A percentile compares a stretch with the other conserved stretches of the same genome.
Conservation (phyloP, 208 protist genomes). For the Trypanosoma cruzi region DNA sequence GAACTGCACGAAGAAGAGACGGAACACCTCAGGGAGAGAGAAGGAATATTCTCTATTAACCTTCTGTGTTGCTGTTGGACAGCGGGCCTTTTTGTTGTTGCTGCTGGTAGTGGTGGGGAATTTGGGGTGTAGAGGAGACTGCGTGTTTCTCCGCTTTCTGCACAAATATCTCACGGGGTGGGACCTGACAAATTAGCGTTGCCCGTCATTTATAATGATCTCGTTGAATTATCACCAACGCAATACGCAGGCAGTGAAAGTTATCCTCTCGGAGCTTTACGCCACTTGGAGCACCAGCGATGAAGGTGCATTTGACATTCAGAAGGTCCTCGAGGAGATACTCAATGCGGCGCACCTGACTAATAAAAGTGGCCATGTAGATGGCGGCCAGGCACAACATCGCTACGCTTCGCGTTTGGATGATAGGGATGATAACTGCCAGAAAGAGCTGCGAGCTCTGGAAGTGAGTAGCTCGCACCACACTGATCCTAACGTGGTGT, state of each 20-base stretch:
- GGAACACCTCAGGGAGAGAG: too few species aligned
- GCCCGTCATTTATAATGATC: neutral
- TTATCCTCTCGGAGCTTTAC: conserved; percentile 76
- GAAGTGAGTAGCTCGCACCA: conserved; percentile 17
- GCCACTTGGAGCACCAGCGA: conserved; percentile 66
- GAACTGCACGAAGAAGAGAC: too few species aligned
- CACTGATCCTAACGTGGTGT: conserved; percentile 18
- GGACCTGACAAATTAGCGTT: too few species aligned
- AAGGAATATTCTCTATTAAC: too few species aligned
- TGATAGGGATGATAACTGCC: neutral
- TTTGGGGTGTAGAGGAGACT: neutral
- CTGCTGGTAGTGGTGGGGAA: too few species aligned
- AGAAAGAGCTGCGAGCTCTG: conserved; percentile 3
- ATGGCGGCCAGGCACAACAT: neutral
- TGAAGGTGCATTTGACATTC: conserved; percentile 47
- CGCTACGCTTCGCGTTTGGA: neutral
- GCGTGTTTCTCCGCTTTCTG: conserved; percentile 3
- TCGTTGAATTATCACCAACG: conserved; percentile 32
- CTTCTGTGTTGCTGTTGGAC: too few species aligned
- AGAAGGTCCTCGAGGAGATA: conserved; percentile 49
- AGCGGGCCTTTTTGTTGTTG: too few species aligned
- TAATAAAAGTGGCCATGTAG: neutral
- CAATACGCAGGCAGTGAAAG: conserved; percentile 53
- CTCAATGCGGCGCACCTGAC: conserved; percentile 4
- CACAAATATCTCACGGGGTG: neutral